Evolutionary conservation across 805 yeast genomes (phyloP).

Genomic region (Yarrowia alimentaria): DNA sequence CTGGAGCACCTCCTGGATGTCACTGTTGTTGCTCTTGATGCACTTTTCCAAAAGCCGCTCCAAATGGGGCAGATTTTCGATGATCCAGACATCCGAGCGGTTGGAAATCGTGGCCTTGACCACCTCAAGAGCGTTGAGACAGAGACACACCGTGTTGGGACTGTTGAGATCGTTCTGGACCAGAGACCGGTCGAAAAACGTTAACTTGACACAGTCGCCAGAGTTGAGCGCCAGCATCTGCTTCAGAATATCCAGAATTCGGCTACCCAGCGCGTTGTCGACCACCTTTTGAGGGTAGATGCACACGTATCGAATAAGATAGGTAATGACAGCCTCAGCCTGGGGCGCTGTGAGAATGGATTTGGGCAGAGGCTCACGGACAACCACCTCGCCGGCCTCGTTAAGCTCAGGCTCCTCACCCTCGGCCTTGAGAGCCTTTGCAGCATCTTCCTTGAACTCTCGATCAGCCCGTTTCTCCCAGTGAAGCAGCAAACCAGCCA

Average conservation of each 20-base stretch:
- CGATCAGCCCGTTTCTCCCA: conserved; percentile 65
- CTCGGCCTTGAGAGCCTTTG: conserved; percentile 29
- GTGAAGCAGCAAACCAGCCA: conserved; percentile 76
- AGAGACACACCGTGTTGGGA: conserved; percentile 59
- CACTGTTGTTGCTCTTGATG: conserved; percentile 77
- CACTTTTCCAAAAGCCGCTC: conserved; percentile 77
- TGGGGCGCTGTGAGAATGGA: conserved; percentile 71
- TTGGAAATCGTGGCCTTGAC: conserved; percentile 77
- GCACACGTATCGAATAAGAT: conserved; percentile 82
- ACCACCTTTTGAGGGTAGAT: conserved; percentile 80
- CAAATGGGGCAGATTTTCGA: conserved; percentile 63
- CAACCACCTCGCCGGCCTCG: conserved; percentile 33
- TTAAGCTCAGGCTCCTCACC: too few relatives aligned
- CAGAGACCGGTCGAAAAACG: conserved; percentile 84
- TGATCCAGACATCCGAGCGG: conserved; percentile 75
- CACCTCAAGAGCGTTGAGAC: conserved; percentile 89
- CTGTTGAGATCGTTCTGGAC: conserved; percentile 74
- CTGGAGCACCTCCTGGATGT: conserved; percentile 73
- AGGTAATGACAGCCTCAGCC: conserved; percentile 86
- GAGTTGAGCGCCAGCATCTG: conserved; percentile 61
- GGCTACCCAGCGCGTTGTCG: conserved; percentile 76
- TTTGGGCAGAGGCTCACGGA: conserved; percentile 45
- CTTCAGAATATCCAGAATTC: conserved; percentile 75
- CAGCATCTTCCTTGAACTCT: conserved; percentile 29
- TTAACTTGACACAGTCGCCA: conserved; percentile 55